Base-by-base conservation (phyloP, 306 rosid species). In the Lathyrus tuberosus region DNA sequence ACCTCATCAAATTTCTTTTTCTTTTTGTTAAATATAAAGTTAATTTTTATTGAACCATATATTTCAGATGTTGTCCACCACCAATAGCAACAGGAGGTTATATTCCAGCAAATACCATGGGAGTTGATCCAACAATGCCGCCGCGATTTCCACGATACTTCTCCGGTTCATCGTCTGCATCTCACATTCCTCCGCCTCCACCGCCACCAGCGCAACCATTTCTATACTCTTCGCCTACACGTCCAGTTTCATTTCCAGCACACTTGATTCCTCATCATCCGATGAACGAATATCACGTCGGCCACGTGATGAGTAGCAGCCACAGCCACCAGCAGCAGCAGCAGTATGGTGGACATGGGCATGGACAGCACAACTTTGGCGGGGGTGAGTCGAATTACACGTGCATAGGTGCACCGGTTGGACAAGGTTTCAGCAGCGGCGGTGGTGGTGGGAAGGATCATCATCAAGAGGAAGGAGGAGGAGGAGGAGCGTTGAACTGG, bases 331-430 rank as follows among this genome's bases (percentile, higher is more conserved):
- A 60, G 38, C 79, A 84, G 12, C 79, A 84, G 12, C 77, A 81
- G 2, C 83, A 72, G 2, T 79, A 79, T 49, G 78, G 69, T 6
- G 20, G 40, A 37, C 81, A 69, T 54, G 38, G 38, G 6, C 73
- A 75, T 54, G 40, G 40, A 35, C 73, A 75, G 24, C 73, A 62
- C 59, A 51, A 1, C 9, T 35, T 35, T 35, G 77, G 54, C 4
- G 76, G 62, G 0, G 73, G 73, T 42, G 72, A 65, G 41, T 18
- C 67, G 3, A 73, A 64, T 76, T 89, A 85, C 79, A 87, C 94
- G 2, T 89, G 94, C 80, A 86, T 91, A n/a, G 96, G 96, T 10
- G 97, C 97, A 61, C 97, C 97, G 5, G 90, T 94, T 12, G 91
- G 92, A 13, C 91, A 83, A 40, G 85, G 82, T 6, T 80, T 17